Evolutionary conservation across 2,329 filamentous ascomycete genomes (phyloP).

Genomic region (Lecanicillium sp.): DNA sequence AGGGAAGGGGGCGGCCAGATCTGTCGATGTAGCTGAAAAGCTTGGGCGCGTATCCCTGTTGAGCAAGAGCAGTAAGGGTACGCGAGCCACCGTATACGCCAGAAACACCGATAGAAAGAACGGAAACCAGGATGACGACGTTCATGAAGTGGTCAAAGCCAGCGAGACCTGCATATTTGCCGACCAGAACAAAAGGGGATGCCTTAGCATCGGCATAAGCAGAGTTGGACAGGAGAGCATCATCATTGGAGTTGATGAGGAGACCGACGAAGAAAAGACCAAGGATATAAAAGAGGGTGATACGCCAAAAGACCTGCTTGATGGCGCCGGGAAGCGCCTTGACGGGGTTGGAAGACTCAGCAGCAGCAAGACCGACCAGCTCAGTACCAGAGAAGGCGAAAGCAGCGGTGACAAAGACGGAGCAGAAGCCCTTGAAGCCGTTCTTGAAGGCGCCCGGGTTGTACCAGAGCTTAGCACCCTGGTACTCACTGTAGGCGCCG

Average conservation of each 20-base stretch:
- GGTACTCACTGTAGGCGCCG: constrained; percentile 35
- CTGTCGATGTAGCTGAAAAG: constrained; percentile 49
- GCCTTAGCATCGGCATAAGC: constrained; percentile 36
- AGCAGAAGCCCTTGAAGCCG: constrained; percentile 64
- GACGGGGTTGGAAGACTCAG: constrained; percentile 60
- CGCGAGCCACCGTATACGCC: constrained; percentile 50
- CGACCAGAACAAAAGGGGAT: constrained; percentile 47
- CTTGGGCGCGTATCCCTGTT: constrained; percentile 50
- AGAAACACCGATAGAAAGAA: constrained; percentile 49
- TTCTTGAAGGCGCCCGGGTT: constrained; percentile 53
- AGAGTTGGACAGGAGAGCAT: constrained; percentile 37
- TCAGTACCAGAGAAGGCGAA: constrained; percentile 65
- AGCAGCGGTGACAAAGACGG: constrained; percentile 63
- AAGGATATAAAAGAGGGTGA: constrained; percentile 45
- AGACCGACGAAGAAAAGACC: constrained; percentile 45
- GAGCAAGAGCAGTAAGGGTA: constrained; percentile 48
- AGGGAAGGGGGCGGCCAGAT: constrained; percentile 43
- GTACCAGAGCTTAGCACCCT: constrained; percentile 39
- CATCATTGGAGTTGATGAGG: constrained; percentile 37
- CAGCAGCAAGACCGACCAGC: constrained; percentile 63
- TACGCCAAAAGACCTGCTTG: constrained; percentile 62
- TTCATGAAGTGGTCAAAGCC: constrained; percentile 49
- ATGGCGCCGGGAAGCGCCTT: constrained; percentile 71
- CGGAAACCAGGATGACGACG: constrained; percentile 46
- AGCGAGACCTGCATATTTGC: constrained; percentile 39